Percentiles rank a stretch among this genome's conserved stretches.
phyloP scores from a whole-genome alignment of 306 rosid species.

The Erythrophleum fordii region DNA sequence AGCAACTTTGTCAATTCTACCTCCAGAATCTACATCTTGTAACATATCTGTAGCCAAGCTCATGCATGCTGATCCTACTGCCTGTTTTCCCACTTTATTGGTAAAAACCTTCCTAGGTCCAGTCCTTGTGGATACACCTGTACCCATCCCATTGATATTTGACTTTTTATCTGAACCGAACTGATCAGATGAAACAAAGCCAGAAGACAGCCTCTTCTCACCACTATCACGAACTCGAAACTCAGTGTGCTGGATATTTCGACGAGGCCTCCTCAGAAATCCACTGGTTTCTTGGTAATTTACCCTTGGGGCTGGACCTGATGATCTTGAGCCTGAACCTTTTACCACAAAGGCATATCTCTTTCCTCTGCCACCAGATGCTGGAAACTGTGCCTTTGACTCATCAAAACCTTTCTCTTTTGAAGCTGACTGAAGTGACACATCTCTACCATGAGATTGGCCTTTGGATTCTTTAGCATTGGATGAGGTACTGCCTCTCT shows the following conservation, averaged over 20 bases:
- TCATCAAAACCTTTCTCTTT: conserved; percentile 59
- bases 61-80: conserved; percentile 39
- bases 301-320: conserved; percentile 57
- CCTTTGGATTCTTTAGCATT: conserved; percentile 56
- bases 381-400: conserved; percentile 51
- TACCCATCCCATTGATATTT: conserved; percentile 56
- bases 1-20: conserved; percentile 55
- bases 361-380: conserved; percentile 75
- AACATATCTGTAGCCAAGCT: conserved; percentile 41
- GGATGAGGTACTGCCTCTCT: conserved; percentile 39
- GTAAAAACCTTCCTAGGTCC: conserved; percentile 59
- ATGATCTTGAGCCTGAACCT: conserved; percentile 63
- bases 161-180: conserved; percentile 55
- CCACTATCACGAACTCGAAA: conserved; percentile 78
- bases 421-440: conserved; percentile 46
- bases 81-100: conserved; percentile 58
- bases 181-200: conserved; percentile 52
- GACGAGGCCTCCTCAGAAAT: conserved; percentile 70
- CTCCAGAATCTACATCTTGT: conserved; percentile 57
- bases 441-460: conserved; percentile 48
- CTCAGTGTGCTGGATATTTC: conserved; percentile 74
- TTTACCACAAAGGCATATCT: conserved; percentile 65
- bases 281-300: conserved; percentile 57
- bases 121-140: conserved; percentile 52
- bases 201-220: conserved; percentile 61